Evolutionary conservation across 2,329 filamentous ascomycete species (phyloP), one percentile per base, ranked within the genome.

Genomic region (Diplocarpon rosae): DNA sequence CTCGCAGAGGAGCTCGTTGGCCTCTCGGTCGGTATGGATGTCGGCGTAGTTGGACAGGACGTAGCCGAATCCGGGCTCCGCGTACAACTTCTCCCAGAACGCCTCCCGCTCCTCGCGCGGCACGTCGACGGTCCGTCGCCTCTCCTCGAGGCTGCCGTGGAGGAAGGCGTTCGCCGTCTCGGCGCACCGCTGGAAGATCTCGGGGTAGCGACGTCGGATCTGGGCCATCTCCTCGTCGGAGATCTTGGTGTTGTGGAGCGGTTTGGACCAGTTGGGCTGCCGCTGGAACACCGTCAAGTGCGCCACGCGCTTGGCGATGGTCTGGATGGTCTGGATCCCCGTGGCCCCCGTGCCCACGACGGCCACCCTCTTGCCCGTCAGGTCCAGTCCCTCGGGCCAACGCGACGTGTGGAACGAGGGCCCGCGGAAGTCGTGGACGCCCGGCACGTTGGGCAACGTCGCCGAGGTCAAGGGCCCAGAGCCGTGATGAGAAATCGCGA

Each of bases 401-500:
- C 39, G 14, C 8, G 48, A 47, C 16, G 56, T 52, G 35, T 60
- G 58, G 39, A 52, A 52, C 11, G 52, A 43, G 7, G 48, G 38
- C 1, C 58, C 57, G 39, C 53, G 50, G 39, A 48, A 60, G 3
- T 50, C 51, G 4, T 54, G 48, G 17, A 59, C 32, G 43, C 10
- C 56, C 52, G n/a, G 50, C 45, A 38, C 52, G 52, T 9, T 45
- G 31, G 3, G 57, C 55, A 5, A 50, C 71, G 50, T 81, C 71
- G n/a, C 75, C 65, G 55, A 75, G 77, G 1, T 77, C 72, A 1
- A 77, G 45, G 78, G 76, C 52, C 54, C 53, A 31, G 49, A 7
- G 49, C 49, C 12, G 51, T 41, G 20, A 55, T 46, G 10, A 58
- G 39, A 24, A 42, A 56, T 10, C 46, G 50, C 1, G 48, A 42